Conservation (phyloP, 371 early-diverging fungal genomes). For the Choanephora cucurbitarum region DNA sequence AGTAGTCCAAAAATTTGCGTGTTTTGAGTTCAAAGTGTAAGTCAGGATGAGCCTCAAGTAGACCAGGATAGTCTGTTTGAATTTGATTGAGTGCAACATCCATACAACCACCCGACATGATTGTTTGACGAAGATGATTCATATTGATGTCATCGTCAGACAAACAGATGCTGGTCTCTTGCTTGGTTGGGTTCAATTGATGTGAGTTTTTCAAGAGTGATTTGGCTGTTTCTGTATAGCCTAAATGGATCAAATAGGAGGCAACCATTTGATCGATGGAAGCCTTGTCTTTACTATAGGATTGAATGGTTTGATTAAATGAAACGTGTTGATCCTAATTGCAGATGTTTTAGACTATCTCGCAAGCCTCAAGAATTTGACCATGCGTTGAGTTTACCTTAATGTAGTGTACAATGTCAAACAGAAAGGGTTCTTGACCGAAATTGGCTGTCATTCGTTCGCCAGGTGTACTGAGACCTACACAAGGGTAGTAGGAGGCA, state of each 20-base stretch:
- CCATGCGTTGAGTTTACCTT: too few relatives aligned
- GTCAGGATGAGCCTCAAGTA: conserved; percentile 57
- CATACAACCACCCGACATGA: conserved; percentile 12
- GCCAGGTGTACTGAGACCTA: conserved; percentile 89
- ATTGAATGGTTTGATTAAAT: neutral
- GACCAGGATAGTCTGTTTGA: conserved; percentile 56
- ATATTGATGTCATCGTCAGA: neutral
- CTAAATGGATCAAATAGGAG: conserved; percentile 75
- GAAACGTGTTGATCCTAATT: neutral
- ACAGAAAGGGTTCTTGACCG: conserved; percentile 83
- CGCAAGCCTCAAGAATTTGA: too few relatives aligned
- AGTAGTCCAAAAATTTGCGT: conserved; percentile 78
- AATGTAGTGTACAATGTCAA: conserved; percentile 82
- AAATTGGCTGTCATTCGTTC: conserved; percentile 91
- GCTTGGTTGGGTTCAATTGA: too few relatives aligned
- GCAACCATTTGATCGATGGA: neutral
- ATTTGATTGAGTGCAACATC: conserved; percentile 59
- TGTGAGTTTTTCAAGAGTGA: neutral
- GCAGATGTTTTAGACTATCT: conserved; percentile 25
- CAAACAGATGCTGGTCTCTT: neutral
- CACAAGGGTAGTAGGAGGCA: conserved; percentile 70
- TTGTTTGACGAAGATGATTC: conserved; percentile 5
- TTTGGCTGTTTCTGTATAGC: conserved; percentile 71
- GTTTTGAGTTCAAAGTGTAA: conserved; percentile 75
- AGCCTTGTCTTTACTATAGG: neutral